phyloP scores from a whole-genome alignment of 2,329 filamentous ascomycete genomes.

The Diaporthe amygdali region DNA sequence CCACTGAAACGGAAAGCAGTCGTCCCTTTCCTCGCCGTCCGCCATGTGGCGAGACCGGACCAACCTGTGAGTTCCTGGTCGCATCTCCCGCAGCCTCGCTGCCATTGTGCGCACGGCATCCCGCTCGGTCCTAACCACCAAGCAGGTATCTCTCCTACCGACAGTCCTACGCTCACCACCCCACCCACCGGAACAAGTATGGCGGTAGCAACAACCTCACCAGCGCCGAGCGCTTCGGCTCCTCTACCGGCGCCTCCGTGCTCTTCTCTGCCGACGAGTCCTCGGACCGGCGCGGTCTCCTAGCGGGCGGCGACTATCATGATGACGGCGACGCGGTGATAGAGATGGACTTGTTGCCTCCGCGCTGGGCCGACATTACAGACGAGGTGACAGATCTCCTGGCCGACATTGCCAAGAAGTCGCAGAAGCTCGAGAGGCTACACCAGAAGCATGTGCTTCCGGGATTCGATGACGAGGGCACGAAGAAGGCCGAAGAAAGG shows the following conservation, averaged over 20 bases:
- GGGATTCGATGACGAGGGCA: constrained; percentile 93
- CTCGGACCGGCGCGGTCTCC: constrained; percentile 75
- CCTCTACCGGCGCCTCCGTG: constrained; percentile 54
- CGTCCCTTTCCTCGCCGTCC: constrained; percentile 49
- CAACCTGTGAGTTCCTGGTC: constrained; percentile 76
- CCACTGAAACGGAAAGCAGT: constrained; percentile 24
- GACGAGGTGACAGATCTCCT: constrained; percentile 90
- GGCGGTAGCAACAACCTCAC: constrained; percentile 49
- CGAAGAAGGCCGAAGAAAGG: constrained; percentile 83
- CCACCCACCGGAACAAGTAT: constrained; percentile 81
- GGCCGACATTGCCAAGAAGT: constrained; percentile 79
- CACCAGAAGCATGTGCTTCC: constrained; percentile 98
- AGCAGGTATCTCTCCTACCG: constrained; percentile 96
- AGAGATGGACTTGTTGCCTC: constrained; percentile 96
- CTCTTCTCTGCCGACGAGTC: constrained; percentile 54
- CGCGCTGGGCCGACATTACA: constrained; percentile 93
- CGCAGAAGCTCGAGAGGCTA: constrained; percentile 84
- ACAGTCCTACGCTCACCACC: constrained; percentile 96
- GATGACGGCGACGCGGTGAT: constrained; percentile 95
- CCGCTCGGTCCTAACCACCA: neutral
- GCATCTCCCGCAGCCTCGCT: neutral
- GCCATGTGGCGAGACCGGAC: constrained; percentile 99
- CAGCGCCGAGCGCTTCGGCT: constrained; percentile 58
- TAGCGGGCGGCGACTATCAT: constrained; percentile 76
- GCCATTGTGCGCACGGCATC: constrained; percentile 22